A percentile compares a stretch with the other conserved stretches of the same genome.
phyloP scores from a whole-genome alignment of 1,284 basidiomycete species.

The Papiliotrema terrestris region DNA sequence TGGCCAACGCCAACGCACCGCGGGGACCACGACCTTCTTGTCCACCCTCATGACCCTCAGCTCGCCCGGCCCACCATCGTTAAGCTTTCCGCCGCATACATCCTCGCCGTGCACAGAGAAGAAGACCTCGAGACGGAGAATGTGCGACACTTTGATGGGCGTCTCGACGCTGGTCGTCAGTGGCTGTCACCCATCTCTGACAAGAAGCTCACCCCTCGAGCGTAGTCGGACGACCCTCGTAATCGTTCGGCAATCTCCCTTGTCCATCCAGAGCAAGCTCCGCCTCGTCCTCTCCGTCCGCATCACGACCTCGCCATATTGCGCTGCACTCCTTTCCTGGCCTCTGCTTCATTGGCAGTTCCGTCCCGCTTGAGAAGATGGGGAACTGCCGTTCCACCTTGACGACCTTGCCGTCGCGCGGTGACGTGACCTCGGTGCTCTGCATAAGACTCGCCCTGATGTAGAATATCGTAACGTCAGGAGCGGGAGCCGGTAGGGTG shows the following conservation, averaged over 20 bases:
- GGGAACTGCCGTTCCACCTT: neutral
- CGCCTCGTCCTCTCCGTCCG: slow-evolving; percentile 9
- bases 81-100: slow-evolving; percentile 12
- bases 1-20: slow-evolving; percentile 3
- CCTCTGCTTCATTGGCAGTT: neutral
- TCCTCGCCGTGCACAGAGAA: slow-evolving; percentile 36
- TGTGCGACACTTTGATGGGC: slow-evolving; percentile 31
- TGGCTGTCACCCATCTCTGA: neutral
- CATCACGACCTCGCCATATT: slow-evolving; percentile 24
- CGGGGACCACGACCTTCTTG: slow-evolving; percentile 22
- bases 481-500: slow-evolving; percentile 9
- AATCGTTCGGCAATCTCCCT: slow-evolving; percentile 35
- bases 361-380: neutral
- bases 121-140: slow-evolving; percentile 32
- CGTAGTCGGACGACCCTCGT: slow-evolving; percentile 31
- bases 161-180: slow-evolving; percentile 18
- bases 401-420: slow-evolving; percentile 12
- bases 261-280: slow-evolving; percentile 16
- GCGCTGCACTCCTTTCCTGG: slow-evolving; percentile 18
- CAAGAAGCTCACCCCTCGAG: slow-evolving; percentile 17
- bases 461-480: slow-evolving; percentile 30
- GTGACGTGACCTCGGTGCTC: slow-evolving; percentile 23
- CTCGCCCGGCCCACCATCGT: slow-evolving; percentile 20
- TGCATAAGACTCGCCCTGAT: slow-evolving; percentile 29
- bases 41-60: slow-evolving; percentile 26